Evolutionary conservation across 352 stramenopile genomes (phyloP), one percentile per base, ranked within the genome.

Genomic region (Phytophthora nicotianae): DNA sequence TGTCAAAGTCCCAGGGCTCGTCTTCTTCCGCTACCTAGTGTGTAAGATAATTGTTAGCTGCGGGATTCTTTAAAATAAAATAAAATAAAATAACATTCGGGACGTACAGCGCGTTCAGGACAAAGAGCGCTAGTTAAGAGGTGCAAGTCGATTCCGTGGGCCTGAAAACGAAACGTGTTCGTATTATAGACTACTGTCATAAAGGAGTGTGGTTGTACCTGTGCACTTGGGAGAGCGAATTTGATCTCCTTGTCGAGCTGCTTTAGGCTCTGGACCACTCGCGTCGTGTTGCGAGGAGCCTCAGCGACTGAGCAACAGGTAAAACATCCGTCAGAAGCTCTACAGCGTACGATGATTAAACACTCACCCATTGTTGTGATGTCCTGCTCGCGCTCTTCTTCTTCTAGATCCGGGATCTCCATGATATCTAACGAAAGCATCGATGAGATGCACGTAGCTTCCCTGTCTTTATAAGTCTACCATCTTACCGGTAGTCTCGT

Each of bases 201-300:
- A 17, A 27, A 29, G 32, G 32, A 32, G 19, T 10, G 10, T 17
- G 10, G 47, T 38, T 50, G 9, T 58, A 89, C 84, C 51, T 74
- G 67, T 4, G 78, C 61, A 33, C 66, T 88, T 13, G 83, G 81
- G 7, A 93, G 78, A 32, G 81, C 75, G 50, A 90, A 89, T 55
- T 90, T 90, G 68, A 93, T 85, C 65, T 90, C 83, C 35, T 78
- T 72, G 45, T 93, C 82, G 32, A 91, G 77, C 55, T 93, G 80
- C 49, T 91, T 93, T 42, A 93, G 74, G 24, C 74, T 91, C 57
- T 93, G 81, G 4, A 90, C 79, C 16, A 73, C 62, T 32, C 84
- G 76, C 2, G 75, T 86, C 42, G 77, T 83, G 43, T 93, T 93
- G 21, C 79, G 71, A n/a, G 83, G 83, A n/a, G 84, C 84, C 69